phyloP scores from a whole-genome alignment of 163 green algal genomes.

The Scenedesmus sp. region DNA sequence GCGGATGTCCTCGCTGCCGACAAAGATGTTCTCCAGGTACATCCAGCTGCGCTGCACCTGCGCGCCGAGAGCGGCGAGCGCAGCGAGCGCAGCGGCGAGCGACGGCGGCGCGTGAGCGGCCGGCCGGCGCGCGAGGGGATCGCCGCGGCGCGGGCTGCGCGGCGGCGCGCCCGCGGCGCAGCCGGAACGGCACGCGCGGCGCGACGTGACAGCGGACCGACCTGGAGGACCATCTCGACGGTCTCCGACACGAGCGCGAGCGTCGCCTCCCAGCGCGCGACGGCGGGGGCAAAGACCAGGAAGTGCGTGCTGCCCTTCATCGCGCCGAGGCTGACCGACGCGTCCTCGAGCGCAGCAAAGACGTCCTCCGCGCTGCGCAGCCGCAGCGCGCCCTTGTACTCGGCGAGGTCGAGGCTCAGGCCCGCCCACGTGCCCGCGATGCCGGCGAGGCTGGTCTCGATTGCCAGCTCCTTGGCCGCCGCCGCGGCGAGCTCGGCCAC shows the following conservation, averaged over 20 bases:
- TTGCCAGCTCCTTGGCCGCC: conserved; percentile 85
- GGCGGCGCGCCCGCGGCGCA: too few species aligned
- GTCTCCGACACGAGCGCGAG: conserved; percentile 82
- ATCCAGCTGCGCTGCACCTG: conserved; percentile 88
- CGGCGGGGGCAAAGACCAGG: conserved; percentile 83
- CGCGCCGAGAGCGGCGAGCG: too few species aligned
- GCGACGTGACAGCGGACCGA: too few species aligned
- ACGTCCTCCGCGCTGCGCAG: conserved; percentile 85
- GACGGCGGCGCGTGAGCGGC: too few species aligned
- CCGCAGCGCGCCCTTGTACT: conserved; percentile 85
- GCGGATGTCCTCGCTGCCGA: conserved; percentile 89
- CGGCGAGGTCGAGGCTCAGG: conserved; percentile 79
- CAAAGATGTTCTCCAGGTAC: conserved; percentile 95
- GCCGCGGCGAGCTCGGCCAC: conserved; percentile 82
- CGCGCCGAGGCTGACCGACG: conserved; percentile 84
- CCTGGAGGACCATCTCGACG: conserved; percentile 86
- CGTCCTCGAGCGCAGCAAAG: conserved; percentile 88
- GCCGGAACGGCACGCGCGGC: too few species aligned
- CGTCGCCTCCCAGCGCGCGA: conserved; percentile 78
- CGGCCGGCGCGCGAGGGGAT: too few species aligned
- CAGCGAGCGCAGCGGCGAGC: too few species aligned
- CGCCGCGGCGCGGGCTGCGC: background rate
- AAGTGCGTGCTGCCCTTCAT: conserved; percentile 93
- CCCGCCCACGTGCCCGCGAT: conserved; percentile 65
- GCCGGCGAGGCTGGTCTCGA: conserved; percentile 76